Base-by-base conservation (phyloP, 1,284 basidiomycete genomes). In the Dichomitus squalens region DNA sequence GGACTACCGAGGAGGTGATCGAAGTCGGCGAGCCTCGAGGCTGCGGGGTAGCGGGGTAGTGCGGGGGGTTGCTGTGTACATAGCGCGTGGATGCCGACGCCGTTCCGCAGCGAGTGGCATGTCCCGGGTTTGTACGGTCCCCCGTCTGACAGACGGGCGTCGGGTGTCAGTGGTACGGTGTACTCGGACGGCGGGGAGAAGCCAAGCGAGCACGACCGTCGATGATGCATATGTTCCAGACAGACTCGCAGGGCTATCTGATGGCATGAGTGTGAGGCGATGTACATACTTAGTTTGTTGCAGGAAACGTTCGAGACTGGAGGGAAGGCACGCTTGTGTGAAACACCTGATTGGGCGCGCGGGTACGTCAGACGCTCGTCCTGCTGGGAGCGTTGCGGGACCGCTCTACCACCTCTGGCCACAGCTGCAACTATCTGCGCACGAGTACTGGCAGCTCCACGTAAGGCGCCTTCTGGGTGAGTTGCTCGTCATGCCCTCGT, bases 341-440 rank as follows among this genome's bases (percentile, higher is more conserved):
- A n/a, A n/a, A n/a, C n/a, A n/a, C n/a, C n/a, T n/a, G n/a, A n/a
- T n/a, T n/a, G n/a, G n/a, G n/a, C n/a, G n/a, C n/a, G n/a, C n/a
- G n/a, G n/a, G n/a, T n/a, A 25, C 31, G 34, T 25, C 25, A 18
- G 38, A 20, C 36, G 36, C 14, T 36, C 20, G 51, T 16, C n/a
- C 14, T 29, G 31, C 16, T 16, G 8, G 27, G 23, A 38, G 31
- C 34, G 29, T 31, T 21, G 20, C 49, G 49, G 55, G 36, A 18
- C 57, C 57, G 52, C 57, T 39, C 44, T 52, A 49, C 41, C 49
- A 49, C 52, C 53, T 29, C 29, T 14, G 29, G 29, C 7, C 39
- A 9, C n/a, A n/a, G n/a, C n/a, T n/a, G n/a, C n/a, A n/a, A n/a
- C n/a, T n/a, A n/a, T n/a, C n/a, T n/a, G n/a, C n/a, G n/a, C n/a